Conservation (phyloP, 2,329 filamentous ascomycete species). For the Mycosphaerelloides madeirae region DNA sequence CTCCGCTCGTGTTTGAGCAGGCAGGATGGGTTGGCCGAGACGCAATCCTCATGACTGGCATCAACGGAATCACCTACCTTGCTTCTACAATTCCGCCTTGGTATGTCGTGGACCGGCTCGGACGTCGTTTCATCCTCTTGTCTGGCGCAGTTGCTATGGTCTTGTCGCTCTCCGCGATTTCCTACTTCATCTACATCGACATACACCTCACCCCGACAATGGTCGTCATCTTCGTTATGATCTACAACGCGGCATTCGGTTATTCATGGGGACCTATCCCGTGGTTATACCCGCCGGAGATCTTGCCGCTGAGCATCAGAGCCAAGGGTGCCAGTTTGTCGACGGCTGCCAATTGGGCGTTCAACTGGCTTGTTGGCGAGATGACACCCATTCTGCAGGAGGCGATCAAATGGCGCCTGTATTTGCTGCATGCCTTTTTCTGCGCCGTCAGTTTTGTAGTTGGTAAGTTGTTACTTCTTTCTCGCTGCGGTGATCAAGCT, state of each 20-base stretch:
- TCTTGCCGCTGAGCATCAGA: conserved; percentile 90
- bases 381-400: conserved; percentile 92
- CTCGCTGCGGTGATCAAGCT: conserved; percentile 1
- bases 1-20: conserved; percentile 91
- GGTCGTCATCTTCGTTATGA: conserved; percentile 93
- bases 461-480: conserved; percentile 58
- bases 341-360: conserved; percentile 95
- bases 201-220: conserved; percentile 70
- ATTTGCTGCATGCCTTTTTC: conserved; percentile 94
- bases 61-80: conserved; percentile 89
- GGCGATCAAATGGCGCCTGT: conserved; percentile 87
- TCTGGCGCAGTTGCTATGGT: conserved; percentile 88
- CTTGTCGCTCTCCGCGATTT: conserved; percentile 79
- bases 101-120: conserved; percentile 93
- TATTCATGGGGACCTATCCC: conserved; percentile 98
- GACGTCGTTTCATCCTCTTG: conserved; percentile 80
- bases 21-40: conserved; percentile 91
- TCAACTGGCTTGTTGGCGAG: conserved; percentile 95
- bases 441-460: conserved; percentile 93
- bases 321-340: conserved; percentile 96
- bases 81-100: conserved; percentile 90
- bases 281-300: conserved; percentile 98
- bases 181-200: conserved; percentile 91
- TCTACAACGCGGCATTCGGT: conserved; percentile 96
- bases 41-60: conserved; percentile 93